These are phyloP conservation scores for Podila horticola DNA, from an alignment of 192 early-diverging fungal species.

Conservation along the genomic window DNA sequence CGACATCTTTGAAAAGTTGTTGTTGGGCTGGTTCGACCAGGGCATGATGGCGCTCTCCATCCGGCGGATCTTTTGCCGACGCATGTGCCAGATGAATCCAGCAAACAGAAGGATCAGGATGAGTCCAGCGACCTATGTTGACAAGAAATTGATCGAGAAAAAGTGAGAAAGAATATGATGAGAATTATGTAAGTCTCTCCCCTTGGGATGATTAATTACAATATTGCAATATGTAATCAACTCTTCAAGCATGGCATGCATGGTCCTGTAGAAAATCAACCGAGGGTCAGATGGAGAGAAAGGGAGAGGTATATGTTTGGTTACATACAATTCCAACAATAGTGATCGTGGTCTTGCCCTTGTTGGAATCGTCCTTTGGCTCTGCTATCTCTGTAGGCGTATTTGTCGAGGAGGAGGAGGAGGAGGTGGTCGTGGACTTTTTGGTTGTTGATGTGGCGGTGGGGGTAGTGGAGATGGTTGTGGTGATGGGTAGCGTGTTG, in stretches of 20 bases:
- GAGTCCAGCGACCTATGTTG: slow-evolving; percentile 6
- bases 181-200: not conserved
- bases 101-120: slow-evolving; percentile 12
- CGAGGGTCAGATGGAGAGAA: too few relatives aligned
- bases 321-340: not conserved
- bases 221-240: too few relatives aligned
- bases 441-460: not conserved
- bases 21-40: slow-evolving; percentile 23
- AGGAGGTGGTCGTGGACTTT: not conserved
- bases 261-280: too few relatives aligned
- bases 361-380: not conserved
- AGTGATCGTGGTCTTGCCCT: not conserved
- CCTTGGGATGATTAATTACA: too few relatives aligned
- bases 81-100: slow-evolving; percentile 22
- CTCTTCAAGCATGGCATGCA: too few relatives aligned
- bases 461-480: not conserved
- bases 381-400: not conserved
- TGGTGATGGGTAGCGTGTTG: not conserved
- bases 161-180: not conserved
- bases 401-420: not conserved
- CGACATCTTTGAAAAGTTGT: slow-evolving; percentile 30
- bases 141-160: not conserved
- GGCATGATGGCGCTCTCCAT: slow-evolving; percentile 45
- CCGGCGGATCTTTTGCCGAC: slow-evolving; percentile 13
- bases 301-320: too few relatives aligned